Evolutionary conservation across 768 basidiomycete genomes (phyloP).

Genomic region (Dacryopinax primogenitus): DNA sequence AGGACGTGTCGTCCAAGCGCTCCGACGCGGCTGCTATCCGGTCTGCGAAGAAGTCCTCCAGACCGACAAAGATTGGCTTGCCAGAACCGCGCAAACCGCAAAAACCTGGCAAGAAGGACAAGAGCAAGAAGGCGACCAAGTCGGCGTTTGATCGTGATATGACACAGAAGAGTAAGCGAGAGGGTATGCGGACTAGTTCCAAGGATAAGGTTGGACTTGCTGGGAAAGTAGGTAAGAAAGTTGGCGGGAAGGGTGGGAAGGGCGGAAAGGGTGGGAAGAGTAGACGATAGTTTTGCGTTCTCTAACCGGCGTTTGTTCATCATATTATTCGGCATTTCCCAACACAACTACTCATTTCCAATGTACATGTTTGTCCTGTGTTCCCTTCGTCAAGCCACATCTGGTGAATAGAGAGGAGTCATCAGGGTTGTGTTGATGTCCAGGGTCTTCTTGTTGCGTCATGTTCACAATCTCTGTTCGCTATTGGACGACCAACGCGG

Average conservation of each 20-base stretch:
- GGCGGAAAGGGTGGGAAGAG: background rate
- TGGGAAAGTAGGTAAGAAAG: background rate
- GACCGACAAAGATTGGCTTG: slow-evolving; percentile 62
- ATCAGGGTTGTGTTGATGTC: no score
- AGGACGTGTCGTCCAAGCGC: slow-evolving; percentile 52
- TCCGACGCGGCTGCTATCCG: slow-evolving; percentile 65
- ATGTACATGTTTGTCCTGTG: no score
- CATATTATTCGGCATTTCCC: no score
- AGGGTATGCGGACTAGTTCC: background rate
- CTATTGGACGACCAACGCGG: no score
- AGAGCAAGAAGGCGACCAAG: slow-evolving; percentile 29
- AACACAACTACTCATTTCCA: no score
- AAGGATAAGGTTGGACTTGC: background rate
- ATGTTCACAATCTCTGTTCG: no score
- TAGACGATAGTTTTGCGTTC: background rate
- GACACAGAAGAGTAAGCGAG: background rate
- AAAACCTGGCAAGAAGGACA: slow-evolving; percentile 21
- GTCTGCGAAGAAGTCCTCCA: slow-evolving; percentile 65
- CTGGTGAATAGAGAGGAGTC: no score
- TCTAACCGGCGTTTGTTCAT: no score
- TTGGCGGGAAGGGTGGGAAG: background rate
- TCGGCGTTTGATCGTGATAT: slow-evolving; percentile 14
- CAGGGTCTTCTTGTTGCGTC: no score
- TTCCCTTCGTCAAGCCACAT: no score
- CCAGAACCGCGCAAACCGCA: slow-evolving; percentile 25